Evolutionary conservation across 306 rosid species (phyloP).

Genomic region (Gleditsia sinensis): DNA sequence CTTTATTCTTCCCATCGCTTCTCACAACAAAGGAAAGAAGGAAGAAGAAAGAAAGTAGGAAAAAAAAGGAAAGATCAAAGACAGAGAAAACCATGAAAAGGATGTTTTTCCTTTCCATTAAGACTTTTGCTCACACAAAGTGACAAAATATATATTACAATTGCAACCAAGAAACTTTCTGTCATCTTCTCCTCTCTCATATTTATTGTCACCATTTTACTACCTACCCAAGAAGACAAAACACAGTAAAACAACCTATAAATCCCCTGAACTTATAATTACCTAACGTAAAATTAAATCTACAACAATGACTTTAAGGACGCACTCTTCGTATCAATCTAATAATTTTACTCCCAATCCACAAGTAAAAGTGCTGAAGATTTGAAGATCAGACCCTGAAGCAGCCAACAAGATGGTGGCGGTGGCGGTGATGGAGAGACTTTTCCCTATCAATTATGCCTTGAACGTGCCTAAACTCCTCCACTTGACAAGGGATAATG

Average conservation of each 20-base stretch:
- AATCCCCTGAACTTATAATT: too few relatives aligned
- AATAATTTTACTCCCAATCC: too few relatives aligned
- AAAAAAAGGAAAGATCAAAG: not conserved
- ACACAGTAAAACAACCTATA: too few relatives aligned
- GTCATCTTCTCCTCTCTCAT: not conserved
- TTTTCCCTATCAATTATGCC: constrained; percentile 57
- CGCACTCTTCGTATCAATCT: too few relatives aligned
- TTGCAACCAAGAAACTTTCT: not conserved
- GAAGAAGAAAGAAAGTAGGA: not conserved
- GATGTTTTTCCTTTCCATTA: not conserved
- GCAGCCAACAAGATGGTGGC: constrained; percentile 39
- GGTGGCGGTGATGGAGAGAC: constrained; percentile 40
- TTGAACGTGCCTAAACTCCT: constrained; percentile 59
- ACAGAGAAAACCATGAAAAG: not conserved
- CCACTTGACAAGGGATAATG: constrained; percentile 70
- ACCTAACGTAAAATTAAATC: too few relatives aligned
- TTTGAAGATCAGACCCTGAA: constrained; percentile 32
- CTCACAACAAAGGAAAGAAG: not conserved
- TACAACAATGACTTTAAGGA: too few relatives aligned
- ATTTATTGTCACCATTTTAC: not conserved
- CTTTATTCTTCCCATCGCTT: not conserved
- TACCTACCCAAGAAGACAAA: too few relatives aligned
- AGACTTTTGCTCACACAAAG: not conserved
- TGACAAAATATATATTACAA: not conserved
- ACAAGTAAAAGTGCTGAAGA: too few relatives aligned